Conservation (phyloP, 164 flowering plant genomes). For the Cinnamomum micranthum region DNA sequence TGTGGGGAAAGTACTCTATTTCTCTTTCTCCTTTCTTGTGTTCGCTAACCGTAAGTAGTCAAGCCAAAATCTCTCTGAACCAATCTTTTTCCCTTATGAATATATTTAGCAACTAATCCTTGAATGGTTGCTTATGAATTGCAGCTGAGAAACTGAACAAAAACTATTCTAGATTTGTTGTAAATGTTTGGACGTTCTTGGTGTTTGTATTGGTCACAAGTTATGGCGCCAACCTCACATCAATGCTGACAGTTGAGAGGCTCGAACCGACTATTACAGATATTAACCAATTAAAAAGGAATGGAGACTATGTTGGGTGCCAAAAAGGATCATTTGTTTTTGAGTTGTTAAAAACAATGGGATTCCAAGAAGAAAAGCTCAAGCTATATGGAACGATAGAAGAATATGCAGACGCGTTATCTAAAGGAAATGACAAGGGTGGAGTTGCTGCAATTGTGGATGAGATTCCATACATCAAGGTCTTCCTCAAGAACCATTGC, state of each 20-base stretch:
- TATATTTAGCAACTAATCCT: not conserved
- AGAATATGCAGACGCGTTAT: not conserved
- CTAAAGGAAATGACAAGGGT: not conserved
- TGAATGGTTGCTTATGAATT: not conserved
- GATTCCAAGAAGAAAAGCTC: not conserved
- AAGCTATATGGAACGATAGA: not conserved
- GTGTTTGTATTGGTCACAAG: slow-evolving; percentile 17
- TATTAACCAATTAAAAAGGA: slow-evolving; percentile 4
- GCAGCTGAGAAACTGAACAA: slow-evolving; percentile 7
- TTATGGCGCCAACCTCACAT: slow-evolving; percentile 26
- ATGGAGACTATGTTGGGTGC: slow-evolving; percentile 10
- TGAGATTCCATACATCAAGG: slow-evolving; percentile 8
- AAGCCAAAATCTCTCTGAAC: not conserved
- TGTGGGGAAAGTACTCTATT: slow-evolving; percentile 4
- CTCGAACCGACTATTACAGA: slow-evolving; percentile 11
- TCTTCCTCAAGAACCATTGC: slow-evolving; percentile 22
- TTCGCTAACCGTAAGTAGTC: slow-evolving; percentile 14
- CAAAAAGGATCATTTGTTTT: slow-evolving; percentile 21
- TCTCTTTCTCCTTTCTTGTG: slow-evolving; percentile 3
- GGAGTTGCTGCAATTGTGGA: slow-evolving; percentile 3
- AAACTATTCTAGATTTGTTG: slow-evolving; percentile 16
- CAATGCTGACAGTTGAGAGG: slow-evolving; percentile 24
- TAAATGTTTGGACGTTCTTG: slow-evolving; percentile 20
- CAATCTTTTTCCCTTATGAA: not conserved
- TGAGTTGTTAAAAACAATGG: not conserved